Conservation (phyloP, 352 stramenopile genomes). For the Chrysophaeum taylorii region DNA sequence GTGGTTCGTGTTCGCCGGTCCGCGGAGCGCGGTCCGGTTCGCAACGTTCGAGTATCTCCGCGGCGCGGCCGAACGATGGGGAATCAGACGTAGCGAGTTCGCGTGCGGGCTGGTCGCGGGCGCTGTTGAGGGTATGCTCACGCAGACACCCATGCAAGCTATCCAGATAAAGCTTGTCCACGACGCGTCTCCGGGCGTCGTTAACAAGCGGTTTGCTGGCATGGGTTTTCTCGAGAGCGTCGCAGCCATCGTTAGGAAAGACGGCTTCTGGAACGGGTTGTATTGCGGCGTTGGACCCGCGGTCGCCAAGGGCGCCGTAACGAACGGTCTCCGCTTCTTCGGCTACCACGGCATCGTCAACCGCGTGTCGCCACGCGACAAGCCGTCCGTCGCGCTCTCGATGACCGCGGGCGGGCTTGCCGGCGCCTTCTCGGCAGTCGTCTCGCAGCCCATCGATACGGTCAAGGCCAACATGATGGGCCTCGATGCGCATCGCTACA, state of each 20-base stretch:
- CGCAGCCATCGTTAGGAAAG: neutral
- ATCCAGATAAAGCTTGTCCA: constrained; percentile 12
- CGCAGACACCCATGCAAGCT: neutral
- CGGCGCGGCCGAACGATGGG: neutral
- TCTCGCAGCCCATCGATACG: constrained; percentile 65
- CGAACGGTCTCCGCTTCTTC: constrained; percentile 1
- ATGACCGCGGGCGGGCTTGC: constrained; percentile 47
- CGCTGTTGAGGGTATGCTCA: neutral
- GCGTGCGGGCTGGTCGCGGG: neutral
- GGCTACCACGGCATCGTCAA: neutral
- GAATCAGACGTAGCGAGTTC: neutral
- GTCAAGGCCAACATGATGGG: constrained; percentile 67
- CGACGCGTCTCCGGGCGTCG: constrained; percentile 8
- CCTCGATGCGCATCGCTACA: constrained; percentile 30
- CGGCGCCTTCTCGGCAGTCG: constrained; percentile 50
- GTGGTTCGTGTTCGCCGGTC: constrained; percentile 11
- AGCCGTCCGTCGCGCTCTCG: constrained; percentile 49
- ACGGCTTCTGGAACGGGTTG: neutral
- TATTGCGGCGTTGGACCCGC: neutral
- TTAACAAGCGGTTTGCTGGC: neutral
- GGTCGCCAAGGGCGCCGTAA: constrained; percentile 1
- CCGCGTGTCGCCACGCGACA: neutral
- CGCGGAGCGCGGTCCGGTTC: neutral
- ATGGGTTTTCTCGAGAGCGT: neutral
- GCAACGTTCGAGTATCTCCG: neutral